Base-by-base conservation (phyloP, 2,329 filamentous ascomycete genomes). In the Xylaria sp. region DNA sequence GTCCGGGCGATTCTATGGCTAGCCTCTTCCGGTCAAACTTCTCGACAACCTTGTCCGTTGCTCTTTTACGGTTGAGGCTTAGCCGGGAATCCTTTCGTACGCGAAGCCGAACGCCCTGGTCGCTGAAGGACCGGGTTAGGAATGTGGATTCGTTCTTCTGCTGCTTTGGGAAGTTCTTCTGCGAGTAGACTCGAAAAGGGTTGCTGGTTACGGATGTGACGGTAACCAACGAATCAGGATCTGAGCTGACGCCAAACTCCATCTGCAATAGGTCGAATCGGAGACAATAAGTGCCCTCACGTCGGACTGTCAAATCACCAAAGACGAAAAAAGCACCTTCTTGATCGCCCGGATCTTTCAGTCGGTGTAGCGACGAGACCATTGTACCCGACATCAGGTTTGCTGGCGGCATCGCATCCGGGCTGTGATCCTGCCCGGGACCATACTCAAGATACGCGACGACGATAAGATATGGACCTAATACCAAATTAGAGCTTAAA, bases 241-340 rank as follows among this genome's bases (percentile, higher is more conserved):
- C 71, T 4, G 72, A 70, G 53, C 65, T 68, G 30, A 64, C 67
- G n/a, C 65, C 71, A 67, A 72, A 71, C 69, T 80, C 84, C 81
- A 93, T 88, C 78, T 94, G 92, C 79, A 91, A 94, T 14, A 97
- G 84, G 57, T 88, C 91, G 77, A 97, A 97, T 64, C 89, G 87
- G 47, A 97, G 85, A 42, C 90, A 85, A 77, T 90, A 95, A 21
- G 83, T 85, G 34, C 94, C 94, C 74, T 92, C 88, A 27, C 89
- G 84, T 76, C 91, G 91, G 68, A 95, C 89, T 0, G 93, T 96
- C 24, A 97, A 84, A 79, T 97, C 93, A 4, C 92, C 92, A 79
- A 97, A 97, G n/a, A 97, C 90, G 76, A 97, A 97, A 81, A 94
- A 97, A 0, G 90, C 93, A 11, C 92, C 92, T 79, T 96, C 93